Conservation (phyloP, 2,329 filamentous ascomycete genomes). For the Plectosphaerella sp. region DNA sequence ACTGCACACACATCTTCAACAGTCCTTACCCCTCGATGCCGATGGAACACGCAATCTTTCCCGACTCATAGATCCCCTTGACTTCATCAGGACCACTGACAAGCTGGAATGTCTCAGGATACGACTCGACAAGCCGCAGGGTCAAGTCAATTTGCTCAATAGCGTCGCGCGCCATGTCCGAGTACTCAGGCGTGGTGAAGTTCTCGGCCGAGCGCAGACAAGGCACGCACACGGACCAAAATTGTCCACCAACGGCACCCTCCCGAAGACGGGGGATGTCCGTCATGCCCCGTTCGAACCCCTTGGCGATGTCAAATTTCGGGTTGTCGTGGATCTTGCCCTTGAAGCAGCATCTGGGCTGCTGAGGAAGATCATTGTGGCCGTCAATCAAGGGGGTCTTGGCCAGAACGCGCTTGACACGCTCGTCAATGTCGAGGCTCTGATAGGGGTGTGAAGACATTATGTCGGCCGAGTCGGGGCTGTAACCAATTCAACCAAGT, state of each 20-base stretch:
- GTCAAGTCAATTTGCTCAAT: constrained; percentile 17
- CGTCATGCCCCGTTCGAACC: constrained; percentile 25
- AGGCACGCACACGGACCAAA: constrained; percentile 22
- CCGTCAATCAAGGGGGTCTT: constrained; percentile 26
- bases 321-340: constrained; percentile 25
- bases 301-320: constrained; percentile 24
- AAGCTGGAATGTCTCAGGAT: constrained; percentile 17
- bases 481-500: too few relatives aligned
- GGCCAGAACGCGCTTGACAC: constrained; percentile 20
- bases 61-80: constrained; percentile 17
- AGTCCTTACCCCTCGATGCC: constrained; percentile 23
- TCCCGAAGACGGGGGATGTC: constrained; percentile 19
- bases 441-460: constrained; percentile 4
- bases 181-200: constrained; percentile 16
- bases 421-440: constrained; percentile 16
- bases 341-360: constrained; percentile 18
- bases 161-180: constrained; percentile 13
- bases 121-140: constrained; percentile 16
- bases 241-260: constrained; percentile 23
- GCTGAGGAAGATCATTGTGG: constrained; percentile 27
- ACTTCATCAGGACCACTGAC: constrained; percentile 20
- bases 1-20: too few relatives aligned
- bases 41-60: constrained; percentile 27
- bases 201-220: constrained; percentile 17
- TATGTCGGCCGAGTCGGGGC: neutral